A percentile compares a stretch with the other conserved stretches of the same genome.
phyloP scores from a whole-genome alignment of 352 stramenopile genomes.

The Phytopythium vexans region DNA sequence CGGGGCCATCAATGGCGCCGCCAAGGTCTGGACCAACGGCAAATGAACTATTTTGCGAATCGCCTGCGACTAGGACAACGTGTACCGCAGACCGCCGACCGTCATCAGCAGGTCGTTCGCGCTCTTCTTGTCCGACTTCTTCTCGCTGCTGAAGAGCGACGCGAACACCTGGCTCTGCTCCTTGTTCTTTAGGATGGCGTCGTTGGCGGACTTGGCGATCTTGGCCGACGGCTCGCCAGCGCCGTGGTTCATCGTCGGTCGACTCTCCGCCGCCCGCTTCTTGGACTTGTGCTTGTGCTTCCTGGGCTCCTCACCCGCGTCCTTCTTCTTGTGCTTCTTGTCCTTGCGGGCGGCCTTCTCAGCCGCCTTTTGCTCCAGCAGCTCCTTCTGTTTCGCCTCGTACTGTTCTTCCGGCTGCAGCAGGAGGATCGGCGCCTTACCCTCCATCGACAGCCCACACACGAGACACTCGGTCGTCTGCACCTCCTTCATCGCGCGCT shows the following conservation, averaged over 20 bases:
- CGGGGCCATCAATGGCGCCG: slow-evolving; percentile 54
- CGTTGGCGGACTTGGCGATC: slow-evolving; percentile 54
- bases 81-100: slow-evolving; percentile 79
- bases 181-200: slow-evolving; percentile 67
- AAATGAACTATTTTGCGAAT: background rate
- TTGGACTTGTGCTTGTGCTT: slow-evolving; percentile 23
- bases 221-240: slow-evolving; percentile 21
- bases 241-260: slow-evolving; percentile 6
- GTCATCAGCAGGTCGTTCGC: slow-evolving; percentile 87
- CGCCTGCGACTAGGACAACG: slow-evolving; percentile 49
- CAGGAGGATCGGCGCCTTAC: slow-evolving; percentile 56
- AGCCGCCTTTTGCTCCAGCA: slow-evolving; percentile 44
- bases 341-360: slow-evolving; percentile 49
- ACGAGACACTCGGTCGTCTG: slow-evolving; percentile 64
- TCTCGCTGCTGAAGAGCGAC: slow-evolving; percentile 69
- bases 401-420: slow-evolving; percentile 61
- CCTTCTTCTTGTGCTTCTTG: slow-evolving; percentile 42
- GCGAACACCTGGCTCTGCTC: slow-evolving; percentile 76
- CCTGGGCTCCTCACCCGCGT: background rate
- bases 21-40: slow-evolving; percentile 55
- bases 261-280: slow-evolving; percentile 32
- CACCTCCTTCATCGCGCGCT: slow-evolving; percentile 85
- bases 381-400: slow-evolving; percentile 30
- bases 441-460: slow-evolving; percentile 52
- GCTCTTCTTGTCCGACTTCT: slow-evolving; percentile 60